These are phyloP conservation scores for Coelastrella sp. DNA, from an alignment of 139 green algal genomes.

Conservation along the genomic window DNA sequence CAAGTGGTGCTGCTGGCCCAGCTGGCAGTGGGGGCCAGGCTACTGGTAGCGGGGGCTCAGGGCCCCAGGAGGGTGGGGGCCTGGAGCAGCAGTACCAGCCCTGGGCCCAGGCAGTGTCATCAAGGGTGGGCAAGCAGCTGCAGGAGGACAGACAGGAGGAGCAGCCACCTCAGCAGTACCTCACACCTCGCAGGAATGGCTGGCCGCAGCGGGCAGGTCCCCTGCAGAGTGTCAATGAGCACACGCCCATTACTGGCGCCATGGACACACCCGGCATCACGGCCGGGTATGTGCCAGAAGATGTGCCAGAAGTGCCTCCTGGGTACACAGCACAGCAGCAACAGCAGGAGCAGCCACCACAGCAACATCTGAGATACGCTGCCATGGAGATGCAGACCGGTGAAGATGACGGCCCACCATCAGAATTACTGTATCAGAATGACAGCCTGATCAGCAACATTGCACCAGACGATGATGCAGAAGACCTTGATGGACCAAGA, in stretches of 20 bases:
- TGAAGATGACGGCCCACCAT: neutral
- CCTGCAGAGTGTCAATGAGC: neutral
- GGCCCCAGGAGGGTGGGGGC: neutral
- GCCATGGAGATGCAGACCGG: neutral
- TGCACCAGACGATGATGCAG: neutral
- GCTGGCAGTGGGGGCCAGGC: neutral
- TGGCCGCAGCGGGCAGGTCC: neutral
- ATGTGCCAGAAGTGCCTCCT: too few species aligned
- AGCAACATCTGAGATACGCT: neutral
- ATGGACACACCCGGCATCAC: neutral
- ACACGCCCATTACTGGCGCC: neutral
- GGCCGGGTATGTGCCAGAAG: neutral
- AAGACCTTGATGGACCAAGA: neutral
- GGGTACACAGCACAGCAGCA: too few species aligned
- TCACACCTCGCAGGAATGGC: neutral
- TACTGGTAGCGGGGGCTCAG: neutral
- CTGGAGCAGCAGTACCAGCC: conserved; percentile 24
- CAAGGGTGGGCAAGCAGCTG: neutral
- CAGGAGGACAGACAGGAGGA: neutral
- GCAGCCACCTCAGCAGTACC: neutral
- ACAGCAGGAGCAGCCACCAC: too few species aligned
- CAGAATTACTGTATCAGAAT: neutral
- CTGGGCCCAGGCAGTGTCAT: conserved; percentile 8
- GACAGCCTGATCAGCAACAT: conserved; percentile 8
- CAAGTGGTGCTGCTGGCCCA: neutral